These are phyloP conservation scores for Cyberlindnera meyerae DNA, from an alignment of 805 yeast species.

Conservation along the genomic window DNA sequence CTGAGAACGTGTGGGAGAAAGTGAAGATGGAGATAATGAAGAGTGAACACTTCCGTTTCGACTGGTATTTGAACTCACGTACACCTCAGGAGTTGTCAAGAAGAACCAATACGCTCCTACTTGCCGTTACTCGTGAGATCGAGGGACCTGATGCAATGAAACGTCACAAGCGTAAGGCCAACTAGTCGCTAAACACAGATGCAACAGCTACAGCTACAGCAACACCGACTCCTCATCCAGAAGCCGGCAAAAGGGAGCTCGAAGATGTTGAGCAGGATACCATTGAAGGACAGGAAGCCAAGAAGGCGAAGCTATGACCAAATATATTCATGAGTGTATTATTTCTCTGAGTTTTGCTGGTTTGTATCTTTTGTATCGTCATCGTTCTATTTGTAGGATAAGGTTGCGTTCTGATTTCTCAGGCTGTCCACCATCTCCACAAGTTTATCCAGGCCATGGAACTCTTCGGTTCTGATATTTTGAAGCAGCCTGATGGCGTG, in stretches of 20 bases:
- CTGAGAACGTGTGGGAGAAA: slow-evolving; percentile 55
- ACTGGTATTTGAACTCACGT: slow-evolving; percentile 70
- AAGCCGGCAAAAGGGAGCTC: slow-evolving; percentile 28
- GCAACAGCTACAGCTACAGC: slow-evolving; percentile 5
- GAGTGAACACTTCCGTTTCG: slow-evolving; percentile 61
- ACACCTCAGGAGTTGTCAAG: slow-evolving; percentile 68
- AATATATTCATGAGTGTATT: not conserved
- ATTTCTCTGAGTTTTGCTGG: too few relatives aligned
- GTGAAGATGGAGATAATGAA: slow-evolving; percentile 58
- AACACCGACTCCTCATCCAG: slow-evolving; percentile 28
- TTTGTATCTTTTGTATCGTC: too few relatives aligned
- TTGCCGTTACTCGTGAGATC: slow-evolving; percentile 65
- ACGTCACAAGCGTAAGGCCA: slow-evolving; percentile 33
- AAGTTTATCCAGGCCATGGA: too few relatives aligned
- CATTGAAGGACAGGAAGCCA: not conserved
- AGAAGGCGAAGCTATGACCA: slow-evolving; percentile 13
- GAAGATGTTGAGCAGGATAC: not conserved
- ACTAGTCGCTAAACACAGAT: not conserved
- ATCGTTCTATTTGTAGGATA: not conserved
- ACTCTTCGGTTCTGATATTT: too few relatives aligned
- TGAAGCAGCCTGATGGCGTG: too few relatives aligned
- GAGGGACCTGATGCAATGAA: slow-evolving; percentile 57
- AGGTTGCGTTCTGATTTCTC: too few relatives aligned
- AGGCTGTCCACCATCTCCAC: too few relatives aligned
- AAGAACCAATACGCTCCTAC: slow-evolving; percentile 59